These are phyloP conservation scores for Saccharata proteae DNA, from an alignment of 2,329 filamentous ascomycete species.

Conservation along the genomic window DNA sequence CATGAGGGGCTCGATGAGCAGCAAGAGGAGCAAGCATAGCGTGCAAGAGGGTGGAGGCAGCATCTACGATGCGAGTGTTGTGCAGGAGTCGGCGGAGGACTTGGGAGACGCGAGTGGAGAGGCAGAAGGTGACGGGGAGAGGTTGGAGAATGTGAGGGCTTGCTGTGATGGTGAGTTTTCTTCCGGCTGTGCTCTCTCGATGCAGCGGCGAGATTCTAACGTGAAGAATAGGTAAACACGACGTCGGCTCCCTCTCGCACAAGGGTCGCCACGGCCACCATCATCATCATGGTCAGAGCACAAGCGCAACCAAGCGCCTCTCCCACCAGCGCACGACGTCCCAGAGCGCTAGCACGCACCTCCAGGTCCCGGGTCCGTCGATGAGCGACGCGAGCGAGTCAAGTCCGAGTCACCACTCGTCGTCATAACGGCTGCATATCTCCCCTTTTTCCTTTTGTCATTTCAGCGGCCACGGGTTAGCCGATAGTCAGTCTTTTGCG, in stretches of 20 bases:
- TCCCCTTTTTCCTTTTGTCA: too few relatives aligned
- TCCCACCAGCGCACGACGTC: constrained; percentile 7
- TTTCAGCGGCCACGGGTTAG: too few relatives aligned
- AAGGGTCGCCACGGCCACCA: constrained; percentile 18
- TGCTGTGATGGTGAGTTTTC: constrained; percentile 67
- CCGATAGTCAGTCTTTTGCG: too few relatives aligned
- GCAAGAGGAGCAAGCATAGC: constrained; percentile 30
- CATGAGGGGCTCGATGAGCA: constrained; percentile 39
- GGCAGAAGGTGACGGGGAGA: constrained; percentile 63
- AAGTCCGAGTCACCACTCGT: too few relatives aligned
- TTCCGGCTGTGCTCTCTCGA: too few relatives aligned
- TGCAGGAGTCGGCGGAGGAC: constrained; percentile 66
- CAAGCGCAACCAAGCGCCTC: not conserved
- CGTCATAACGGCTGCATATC: too few relatives aligned
- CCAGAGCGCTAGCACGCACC: constrained; percentile 4
- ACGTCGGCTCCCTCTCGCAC: constrained; percentile 33
- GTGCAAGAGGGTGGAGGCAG: constrained; percentile 18
- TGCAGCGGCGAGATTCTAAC: constrained; percentile 20
- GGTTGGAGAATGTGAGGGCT: constrained; percentile 86
- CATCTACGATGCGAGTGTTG: constrained; percentile 44
- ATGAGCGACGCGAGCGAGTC: too few relatives aligned
- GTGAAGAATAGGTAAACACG: constrained; percentile 33
- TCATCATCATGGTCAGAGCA: constrained; percentile 9
- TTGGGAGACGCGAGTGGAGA: constrained; percentile 65
- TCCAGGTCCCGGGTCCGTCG: too few relatives aligned